Conservation (phyloP, 768 basidiomycete species). For the Chiua virens region DNA sequence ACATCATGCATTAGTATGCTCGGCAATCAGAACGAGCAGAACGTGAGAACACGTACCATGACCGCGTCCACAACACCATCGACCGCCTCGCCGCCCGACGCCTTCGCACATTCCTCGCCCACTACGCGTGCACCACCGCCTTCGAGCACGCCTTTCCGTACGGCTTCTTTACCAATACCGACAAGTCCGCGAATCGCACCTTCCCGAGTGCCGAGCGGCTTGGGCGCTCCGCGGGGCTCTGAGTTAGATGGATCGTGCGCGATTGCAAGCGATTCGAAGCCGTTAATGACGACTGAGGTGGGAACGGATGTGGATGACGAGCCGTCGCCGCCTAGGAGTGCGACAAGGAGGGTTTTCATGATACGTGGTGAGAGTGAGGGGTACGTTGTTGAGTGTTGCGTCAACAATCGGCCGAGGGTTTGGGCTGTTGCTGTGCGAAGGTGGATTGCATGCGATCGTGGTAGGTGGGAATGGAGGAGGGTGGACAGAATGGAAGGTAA, state of each 20-base stretch:
- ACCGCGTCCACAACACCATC: slow-evolving; percentile 56
- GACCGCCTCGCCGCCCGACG: slow-evolving; percentile 31
- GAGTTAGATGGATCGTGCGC: slow-evolving; percentile 35
- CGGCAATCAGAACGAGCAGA: not conserved
- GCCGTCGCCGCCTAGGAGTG: slow-evolving; percentile 53
- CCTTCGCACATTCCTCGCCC: slow-evolving; percentile 56
- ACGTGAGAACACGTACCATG: slow-evolving; percentile 44
- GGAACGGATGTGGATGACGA: slow-evolving; percentile 8
- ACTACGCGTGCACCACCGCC: slow-evolving; percentile 77
- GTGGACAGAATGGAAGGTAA: slow-evolving; percentile 91
- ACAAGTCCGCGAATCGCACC: slow-evolving; percentile 88
- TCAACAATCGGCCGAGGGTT: slow-evolving; percentile 78
- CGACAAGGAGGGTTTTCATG: slow-evolving; percentile 90
- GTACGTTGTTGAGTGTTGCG: slow-evolving; percentile 85
- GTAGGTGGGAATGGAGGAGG: slow-evolving; percentile 84
- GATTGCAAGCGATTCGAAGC: slow-evolving; percentile 28
- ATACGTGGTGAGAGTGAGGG: slow-evolving; percentile 85
- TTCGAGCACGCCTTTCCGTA: slow-evolving; percentile 78
- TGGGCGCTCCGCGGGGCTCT: slow-evolving; percentile 40
- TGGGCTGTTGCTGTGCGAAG: slow-evolving; percentile 82
- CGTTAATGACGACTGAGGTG: slow-evolving; percentile 20
- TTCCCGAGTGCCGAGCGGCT: slow-evolving; percentile 79
- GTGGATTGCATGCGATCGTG: slow-evolving; percentile 61
- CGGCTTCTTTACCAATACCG: slow-evolving; percentile 82
- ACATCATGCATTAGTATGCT: not conserved